These are phyloP conservation scores for Trichoderma arundinaceum DNA, from an alignment of 2,329 filamentous ascomycete species.

Conservation along the genomic window DNA sequence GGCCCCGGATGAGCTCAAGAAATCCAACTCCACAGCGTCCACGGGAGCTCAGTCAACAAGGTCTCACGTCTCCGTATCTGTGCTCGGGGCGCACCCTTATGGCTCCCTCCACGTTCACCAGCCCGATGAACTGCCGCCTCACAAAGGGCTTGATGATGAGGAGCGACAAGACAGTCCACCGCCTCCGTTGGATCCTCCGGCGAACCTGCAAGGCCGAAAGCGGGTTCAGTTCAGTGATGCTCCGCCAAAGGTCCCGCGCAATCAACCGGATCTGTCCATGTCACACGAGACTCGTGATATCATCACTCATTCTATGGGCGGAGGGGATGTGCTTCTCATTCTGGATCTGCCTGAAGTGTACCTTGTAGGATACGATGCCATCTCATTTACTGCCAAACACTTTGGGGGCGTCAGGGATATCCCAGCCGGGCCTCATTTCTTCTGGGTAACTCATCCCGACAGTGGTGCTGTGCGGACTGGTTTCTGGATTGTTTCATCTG, in stretches of 20 bases:
- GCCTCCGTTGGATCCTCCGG: constrained; percentile 42
- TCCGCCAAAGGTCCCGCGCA: background rate
- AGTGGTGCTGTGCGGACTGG: constrained; percentile 58
- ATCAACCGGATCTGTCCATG: background rate
- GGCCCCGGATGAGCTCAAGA: constrained; percentile 41
- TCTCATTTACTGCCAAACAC: constrained; percentile 53
- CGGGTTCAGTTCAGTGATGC: constrained; percentile 18
- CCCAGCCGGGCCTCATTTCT: constrained; percentile 62
- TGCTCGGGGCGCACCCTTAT: constrained; percentile 49
- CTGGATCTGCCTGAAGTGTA: constrained; percentile 57
- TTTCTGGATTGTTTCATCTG: constrained; percentile 59
- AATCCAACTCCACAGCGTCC: constrained; percentile 45
- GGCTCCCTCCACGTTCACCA: constrained; percentile 51
- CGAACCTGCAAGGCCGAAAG: background rate
- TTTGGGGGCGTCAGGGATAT: constrained; percentile 62
- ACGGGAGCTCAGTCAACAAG: constrained; percentile 39
- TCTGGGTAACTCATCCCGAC: constrained; percentile 61
- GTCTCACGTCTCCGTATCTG: constrained; percentile 48
- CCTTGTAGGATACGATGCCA: constrained; percentile 59
- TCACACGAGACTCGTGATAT: constrained; percentile 23
- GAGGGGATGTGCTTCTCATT: constrained; percentile 59
- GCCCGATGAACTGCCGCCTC: constrained; percentile 30
- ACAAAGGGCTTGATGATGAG: constrained; percentile 5
- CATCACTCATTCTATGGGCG: constrained; percentile 42
- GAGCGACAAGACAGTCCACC: constrained; percentile 39